Evolutionary conservation across 179 eudicot genomes (phyloP).

Genomic region (Pouteria campechiana): DNA sequence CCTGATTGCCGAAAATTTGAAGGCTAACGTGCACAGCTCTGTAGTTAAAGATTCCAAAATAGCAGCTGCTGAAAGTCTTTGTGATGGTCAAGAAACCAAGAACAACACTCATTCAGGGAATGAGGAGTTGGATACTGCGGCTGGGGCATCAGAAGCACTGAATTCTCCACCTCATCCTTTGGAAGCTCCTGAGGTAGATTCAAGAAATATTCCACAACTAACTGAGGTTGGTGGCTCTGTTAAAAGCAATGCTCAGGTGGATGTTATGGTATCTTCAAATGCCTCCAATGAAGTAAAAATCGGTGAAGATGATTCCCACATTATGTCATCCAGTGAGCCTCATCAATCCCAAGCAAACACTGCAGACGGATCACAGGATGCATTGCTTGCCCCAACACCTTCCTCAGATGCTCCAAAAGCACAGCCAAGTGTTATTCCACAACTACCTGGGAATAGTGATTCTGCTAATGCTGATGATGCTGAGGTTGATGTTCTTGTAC

Average conservation of each 20-base stretch:
- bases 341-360: not conserved
- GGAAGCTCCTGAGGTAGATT: no score
- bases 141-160: not conserved
- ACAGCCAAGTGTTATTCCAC: not conserved
- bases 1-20: no score
- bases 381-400: not conserved
- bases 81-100: not conserved
- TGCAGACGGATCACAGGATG: not conserved
- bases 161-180: not conserved
- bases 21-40: no score
- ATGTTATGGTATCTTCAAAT: not conserved
- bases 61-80: not conserved
- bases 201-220: no score
- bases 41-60: slow-evolving; percentile 5
- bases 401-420: not conserved
- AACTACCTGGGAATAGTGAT: slow-evolving; percentile 1
- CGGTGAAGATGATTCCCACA: no score
- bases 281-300: slow-evolving; percentile 3
- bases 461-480: not conserved
- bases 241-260: not conserved
- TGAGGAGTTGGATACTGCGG: not conserved
- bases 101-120: not conserved
- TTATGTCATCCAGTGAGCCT: slow-evolving; percentile 4
- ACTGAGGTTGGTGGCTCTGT: no score
- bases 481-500: not conserved